Base-by-base conservation (phyloP, 2,329 filamentous ascomycete species). In the Decorospora gaudefroyi region DNA sequence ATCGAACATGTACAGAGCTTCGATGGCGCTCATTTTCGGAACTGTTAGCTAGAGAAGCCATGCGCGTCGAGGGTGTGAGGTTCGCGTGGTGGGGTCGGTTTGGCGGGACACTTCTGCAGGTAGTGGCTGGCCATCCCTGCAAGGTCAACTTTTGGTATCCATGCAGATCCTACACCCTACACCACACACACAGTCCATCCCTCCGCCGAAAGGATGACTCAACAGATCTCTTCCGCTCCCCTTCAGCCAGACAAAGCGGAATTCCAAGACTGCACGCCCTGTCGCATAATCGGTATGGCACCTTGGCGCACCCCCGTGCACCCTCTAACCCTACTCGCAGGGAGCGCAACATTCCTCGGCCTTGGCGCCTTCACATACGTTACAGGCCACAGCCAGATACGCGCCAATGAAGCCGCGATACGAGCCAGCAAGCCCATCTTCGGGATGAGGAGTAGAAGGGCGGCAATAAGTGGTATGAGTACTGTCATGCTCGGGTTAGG, bases 1-100 rank as follows among this genome's bases (percentile, higher is more conserved):
- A 81, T 97, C 91, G 73, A 88, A 96, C 70, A 99, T 90, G 77
- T 97, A 92, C 65, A 99, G 79, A 69, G 92, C 93, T 78, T 97
- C 92, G 67, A 99, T 88, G 68, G 88, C 84, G 75, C 89, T 74
- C 76, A 78, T 78, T 44, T 45, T 38, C 27, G 21, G 16, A 11
- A 30, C 22, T 42, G 46, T 53, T 42, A 46, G 46, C 45, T 46
- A 29, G 21, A 29, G 21, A 30, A 45, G 51, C 52, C 54, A 64
- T 59, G 47, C 34, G 44, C 50, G 33, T 46, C 34, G 17, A 33
- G 29, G 42, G 38, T 19, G 46, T 36, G 42, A 51, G 37, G 48
- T 39, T 33, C 39, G 32, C 28, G 25, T 41, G 23, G 57, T 57
- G 49, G 51, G 56, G 59, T 35, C 32, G 42, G 53, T 56, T 48